phyloP scores from a whole-genome alignment of 768 basidiomycete species.

The Russula emetica region DNA sequence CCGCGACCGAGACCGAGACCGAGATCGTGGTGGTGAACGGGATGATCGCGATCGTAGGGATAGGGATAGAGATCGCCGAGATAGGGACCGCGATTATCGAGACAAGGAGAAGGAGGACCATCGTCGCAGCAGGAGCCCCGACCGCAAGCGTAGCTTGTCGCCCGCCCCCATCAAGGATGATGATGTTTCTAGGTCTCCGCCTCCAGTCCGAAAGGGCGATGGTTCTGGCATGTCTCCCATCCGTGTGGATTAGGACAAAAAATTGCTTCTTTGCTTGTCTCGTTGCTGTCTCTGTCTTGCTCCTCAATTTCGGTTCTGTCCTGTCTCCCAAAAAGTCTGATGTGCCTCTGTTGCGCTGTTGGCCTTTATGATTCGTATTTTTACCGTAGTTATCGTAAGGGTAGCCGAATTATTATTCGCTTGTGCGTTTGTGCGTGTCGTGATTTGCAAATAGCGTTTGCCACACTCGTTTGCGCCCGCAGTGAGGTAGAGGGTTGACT shows the following conservation, averaged over 20 bases:
- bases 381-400: constrained; percentile 11
- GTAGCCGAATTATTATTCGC: background rate
- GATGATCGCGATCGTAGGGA: constrained; percentile 28
- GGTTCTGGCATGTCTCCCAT: constrained; percentile 56
- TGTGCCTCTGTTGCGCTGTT: constrained; percentile 9
- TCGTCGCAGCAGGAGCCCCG: constrained; percentile 46
- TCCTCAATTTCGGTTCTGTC: constrained; percentile 14
- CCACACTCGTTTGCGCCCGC: background rate
- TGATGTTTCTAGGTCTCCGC: constrained; percentile 54
- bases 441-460: background rate
- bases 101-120: constrained; percentile 41
- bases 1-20: constrained; percentile 35
- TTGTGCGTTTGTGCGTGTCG: background rate
- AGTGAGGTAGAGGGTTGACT: background rate
- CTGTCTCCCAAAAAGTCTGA: constrained; percentile 2
- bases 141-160: constrained; percentile 43
- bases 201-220: constrained; percentile 38
- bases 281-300: constrained; percentile 6
- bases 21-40: constrained; percentile 30
- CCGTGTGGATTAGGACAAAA: constrained; percentile 39
- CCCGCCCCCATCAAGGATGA: constrained; percentile 38
- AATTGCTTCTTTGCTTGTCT: constrained; percentile 28
- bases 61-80: constrained; percentile 33
- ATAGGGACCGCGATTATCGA: constrained; percentile 36
- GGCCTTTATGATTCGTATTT: constrained; percentile 11